These are phyloP conservation scores for Priceomyces medius DNA, from an alignment of 805 yeast species.

Conservation along the genomic window DNA sequence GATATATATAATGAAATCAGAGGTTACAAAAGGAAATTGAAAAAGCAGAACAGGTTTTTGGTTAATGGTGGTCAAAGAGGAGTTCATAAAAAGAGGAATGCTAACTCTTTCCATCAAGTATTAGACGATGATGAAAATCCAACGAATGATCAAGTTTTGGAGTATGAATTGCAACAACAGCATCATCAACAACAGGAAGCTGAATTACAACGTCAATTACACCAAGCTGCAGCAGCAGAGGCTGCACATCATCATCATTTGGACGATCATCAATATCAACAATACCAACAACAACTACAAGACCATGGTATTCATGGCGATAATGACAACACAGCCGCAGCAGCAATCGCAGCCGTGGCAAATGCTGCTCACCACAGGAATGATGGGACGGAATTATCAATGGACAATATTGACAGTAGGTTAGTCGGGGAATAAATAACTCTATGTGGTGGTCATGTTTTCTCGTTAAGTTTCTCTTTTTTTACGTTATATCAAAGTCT, in stretches of 20 bases:
- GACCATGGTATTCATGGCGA: slow-evolving; percentile 19
- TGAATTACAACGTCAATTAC: slow-evolving; percentile 24
- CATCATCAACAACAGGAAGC: slow-evolving; percentile 23
- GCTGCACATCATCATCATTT: slow-evolving; percentile 24
- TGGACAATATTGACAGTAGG: slow-evolving; percentile 46
- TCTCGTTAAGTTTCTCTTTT: no score
- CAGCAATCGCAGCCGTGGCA: slow-evolving; percentile 43
- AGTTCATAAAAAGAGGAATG: slow-evolving; percentile 22
- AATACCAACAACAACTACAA: slow-evolving; percentile 30
- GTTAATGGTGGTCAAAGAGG: slow-evolving; percentile 13
- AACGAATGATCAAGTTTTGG: slow-evolving; percentile 16
- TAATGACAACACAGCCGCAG: slow-evolving; percentile 30
- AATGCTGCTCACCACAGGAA: slow-evolving; percentile 26
- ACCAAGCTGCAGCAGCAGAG: slow-evolving; percentile 25
- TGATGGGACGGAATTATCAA: slow-evolving; percentile 33
- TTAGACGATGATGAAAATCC: slow-evolving; percentile 18
- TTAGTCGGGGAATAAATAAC: slow-evolving; percentile 39
- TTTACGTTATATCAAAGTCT: not conserved
- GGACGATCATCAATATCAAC: slow-evolving; percentile 23
- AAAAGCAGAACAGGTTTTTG: slow-evolving; percentile 36
- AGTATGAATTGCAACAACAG: slow-evolving; percentile 16
- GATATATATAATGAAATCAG: slow-evolving; percentile 59
- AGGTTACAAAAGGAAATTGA: slow-evolving; percentile 52
- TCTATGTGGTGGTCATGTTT: no score
- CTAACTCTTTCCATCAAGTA: slow-evolving; percentile 26